Evolutionary conservation across 192 early-diverging fungal species (phyloP), one percentile per base, ranked within the genome.

Genomic region (Rhizophagus prolifer): DNA sequence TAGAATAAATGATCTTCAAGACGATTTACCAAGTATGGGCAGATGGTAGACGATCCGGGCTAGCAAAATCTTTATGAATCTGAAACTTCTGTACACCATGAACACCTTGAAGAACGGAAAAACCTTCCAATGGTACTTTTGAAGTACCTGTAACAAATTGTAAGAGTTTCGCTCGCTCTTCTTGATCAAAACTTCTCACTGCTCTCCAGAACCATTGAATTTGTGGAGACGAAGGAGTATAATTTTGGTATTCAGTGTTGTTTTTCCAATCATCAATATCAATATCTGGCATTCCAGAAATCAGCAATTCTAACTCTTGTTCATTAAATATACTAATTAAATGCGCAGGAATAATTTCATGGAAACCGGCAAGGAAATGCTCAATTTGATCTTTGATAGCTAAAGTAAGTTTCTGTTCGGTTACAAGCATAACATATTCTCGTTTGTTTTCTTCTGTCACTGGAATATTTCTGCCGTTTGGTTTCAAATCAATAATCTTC

Each of bases 221-320:
- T 80, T 96, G 96, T 26, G 94, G 93, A 25, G 94, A 93, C 23
- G 92, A 86, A 14, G 86, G 81, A 23, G 90, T 89, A 82, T 96
- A 99, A 54, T 94, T 94, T 76, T 95, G 93, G 80, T 99, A 99
- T 82, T 94, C 94, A 14, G 96, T 95, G 84, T 96, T 97, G 85
- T 99, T 99, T 79, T 95, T 95, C 97, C 97, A 98, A 82, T 99
- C 97, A 79, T 99, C 97, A 69, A 99, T 94, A 81, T 99, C 97
- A 79, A 99, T 96, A 77, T 99, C 97, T 4, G 97, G 97, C 85
- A 99, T 84, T 26, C 97, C 97, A 59, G 96, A 97, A 81, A 99
- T 99, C 72, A 99, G 84, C 63, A 99, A 88, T 83, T 99, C 97
- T 63, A 99, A 86, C 83, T 99, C 97, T 85, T 99, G 96, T 82